These are phyloP conservation scores for Bipolaris cookei DNA, from an alignment of 2,329 filamentous ascomycete genomes.

Conservation along the genomic window DNA sequence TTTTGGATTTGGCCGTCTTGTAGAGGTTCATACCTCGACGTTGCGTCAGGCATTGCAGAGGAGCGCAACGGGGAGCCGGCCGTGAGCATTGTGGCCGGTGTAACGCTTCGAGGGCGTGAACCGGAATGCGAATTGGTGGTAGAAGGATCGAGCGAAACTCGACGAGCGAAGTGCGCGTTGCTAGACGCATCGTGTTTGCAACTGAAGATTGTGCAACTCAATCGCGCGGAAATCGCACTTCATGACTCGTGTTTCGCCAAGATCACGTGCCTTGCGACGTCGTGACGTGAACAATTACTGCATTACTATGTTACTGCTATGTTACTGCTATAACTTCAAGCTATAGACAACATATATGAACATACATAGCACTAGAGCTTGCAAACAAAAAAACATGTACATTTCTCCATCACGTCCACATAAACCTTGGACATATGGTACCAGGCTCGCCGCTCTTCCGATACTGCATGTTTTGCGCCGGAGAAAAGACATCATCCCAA, in stretches of 20 bases:
- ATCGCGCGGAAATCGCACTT: background rate
- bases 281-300: background rate
- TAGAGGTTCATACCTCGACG: conserved; percentile 36
- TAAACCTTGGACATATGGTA: conserved; percentile 8
- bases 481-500: conserved; percentile 30
- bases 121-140: conserved; percentile 23
- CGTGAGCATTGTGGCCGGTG: conserved; percentile 22
- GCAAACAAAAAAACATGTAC: background rate
- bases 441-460: background rate
- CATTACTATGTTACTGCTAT: no score
- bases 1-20: conserved; percentile 35
- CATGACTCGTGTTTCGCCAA: conserved; percentile 10
- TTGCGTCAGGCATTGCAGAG: conserved; percentile 27
- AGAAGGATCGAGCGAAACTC: conserved; percentile 32
- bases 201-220: conserved; percentile 2
- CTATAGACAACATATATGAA: background rate
- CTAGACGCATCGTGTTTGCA: conserved; percentile 20
- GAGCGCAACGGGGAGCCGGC: background rate
- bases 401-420: conserved; percentile 14
- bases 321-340: no score
- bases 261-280: background rate
- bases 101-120: conserved; percentile 20
- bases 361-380: background rate
- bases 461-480: conserved; percentile 11
- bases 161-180: conserved; percentile 17